Evolutionary conservation across 176 grass and related monocot genomes (phyloP).

Genomic region (Bonia amplexicaulis): DNA sequence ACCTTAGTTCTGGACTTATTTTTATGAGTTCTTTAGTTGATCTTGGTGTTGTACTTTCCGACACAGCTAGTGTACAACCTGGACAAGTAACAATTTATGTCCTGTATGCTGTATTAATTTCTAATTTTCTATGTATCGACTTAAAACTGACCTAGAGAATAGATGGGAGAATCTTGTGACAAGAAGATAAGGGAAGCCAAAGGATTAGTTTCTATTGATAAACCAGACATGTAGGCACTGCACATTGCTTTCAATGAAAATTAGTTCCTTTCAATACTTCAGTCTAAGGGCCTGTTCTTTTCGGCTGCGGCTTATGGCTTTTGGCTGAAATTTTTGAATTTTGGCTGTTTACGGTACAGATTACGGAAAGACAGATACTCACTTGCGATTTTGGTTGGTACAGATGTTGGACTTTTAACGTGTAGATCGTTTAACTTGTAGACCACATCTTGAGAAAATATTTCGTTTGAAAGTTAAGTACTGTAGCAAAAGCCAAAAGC

Average conservation of each 20-base stretch:
- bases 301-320: too few species aligned
- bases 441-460: too few species aligned
- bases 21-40: not conserved
- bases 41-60: not conserved
- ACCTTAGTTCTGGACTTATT: not conserved
- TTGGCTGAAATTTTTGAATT: too few species aligned
- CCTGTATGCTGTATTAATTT: not conserved
- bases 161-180: not conserved
- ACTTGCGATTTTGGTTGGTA: too few species aligned
- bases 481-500: too few species aligned
- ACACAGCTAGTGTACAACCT: not conserved
- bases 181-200: slow-evolving; percentile 3
- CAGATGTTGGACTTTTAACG: too few species aligned
- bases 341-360: too few species aligned
- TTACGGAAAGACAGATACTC: too few species aligned
- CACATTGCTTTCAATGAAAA: not conserved
- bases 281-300: too few species aligned
- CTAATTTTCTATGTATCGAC: not conserved
- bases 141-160: not conserved
- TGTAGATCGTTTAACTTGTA: too few species aligned
- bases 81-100: slow-evolving; percentile 1
- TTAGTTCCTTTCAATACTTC: not conserved
- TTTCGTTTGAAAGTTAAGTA: too few species aligned
- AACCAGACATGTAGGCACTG: not conserved
- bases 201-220: slow-evolving; percentile 5